Evolutionary conservation across 2,329 filamentous ascomycete species (phyloP), one percentile per base, ranked within the genome.

Genomic region (Colletotrichum camelliae): DNA sequence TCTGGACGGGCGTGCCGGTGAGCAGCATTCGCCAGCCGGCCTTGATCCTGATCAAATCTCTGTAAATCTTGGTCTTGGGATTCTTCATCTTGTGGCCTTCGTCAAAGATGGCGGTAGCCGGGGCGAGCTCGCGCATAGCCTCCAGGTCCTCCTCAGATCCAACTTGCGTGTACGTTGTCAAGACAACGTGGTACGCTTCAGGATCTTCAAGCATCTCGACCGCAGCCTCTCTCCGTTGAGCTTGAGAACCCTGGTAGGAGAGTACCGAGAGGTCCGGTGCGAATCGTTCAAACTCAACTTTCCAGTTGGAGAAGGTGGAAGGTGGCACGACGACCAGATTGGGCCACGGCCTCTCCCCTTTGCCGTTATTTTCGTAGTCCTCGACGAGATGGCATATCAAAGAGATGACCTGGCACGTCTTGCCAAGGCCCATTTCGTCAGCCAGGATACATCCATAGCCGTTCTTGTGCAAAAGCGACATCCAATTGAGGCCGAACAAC

Each of bases 41-140:
- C 0, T 90, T 91, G 70, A 99, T 96, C 43, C 91, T 90, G 80
- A 94, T 92, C 68, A 98, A 88, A 76, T 94, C 93, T 80, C 92
- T 91, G 84, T 98, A 98, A 7, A 95, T 90, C 69, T 94, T 92
- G 0, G 96, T 97, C 62, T 93, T 92, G 4, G 93, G 93, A 82
- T 98, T 98, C 86, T 98, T 98, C 83, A 99, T 87, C 81, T 95
- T 93, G 84, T 99, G 97, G 0, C 96, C 97, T 85, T 99, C 97
- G 81, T 99, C 97, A 81, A 96, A 99, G 13, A 99, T 93, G 79
- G 90, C 89, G 1, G 88, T 86, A 74, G 90, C 88, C 7, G 90
- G 86, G 10, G 84, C 79, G 62, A 91, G 83, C 9, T 83, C 85
- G 52, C 86, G 85, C 79, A 92, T 85, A 52, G 88, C 89, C 57